Base-by-base conservation (phyloP, 345 rosid genomes). In the Crucihimalaya himalaica region DNA sequence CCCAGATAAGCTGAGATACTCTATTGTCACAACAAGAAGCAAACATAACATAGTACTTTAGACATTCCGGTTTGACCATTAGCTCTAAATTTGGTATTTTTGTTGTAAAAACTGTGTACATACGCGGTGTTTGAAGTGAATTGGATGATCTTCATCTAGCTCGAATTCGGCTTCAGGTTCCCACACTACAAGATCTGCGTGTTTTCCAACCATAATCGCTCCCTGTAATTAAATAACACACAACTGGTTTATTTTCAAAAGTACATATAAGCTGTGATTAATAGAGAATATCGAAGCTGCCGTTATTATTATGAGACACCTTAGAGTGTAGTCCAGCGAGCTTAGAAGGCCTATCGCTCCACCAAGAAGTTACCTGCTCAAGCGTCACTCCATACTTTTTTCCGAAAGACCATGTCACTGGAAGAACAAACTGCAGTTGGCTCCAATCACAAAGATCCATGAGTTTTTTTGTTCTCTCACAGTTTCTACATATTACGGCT, bases 341-440 rank as follows among this genome's bases (percentile, higher is more conserved):
- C 75, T 90, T 86, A 0, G 99, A 96, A 27, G 99, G 97, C 82
- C 83, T 83, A 74, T 87, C 89, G n/a, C 96, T 88, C 97, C 97
- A 95, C 97, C 96, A 92, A 32, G 68, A 69, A 43, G 88, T 88
- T 66, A 95, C 9, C 63, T 89, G 91, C 72, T 89, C 96, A 51
- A 90, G 80, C 31, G 84, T 87, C 55, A 81, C 79, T 76, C 97
- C 97, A 73, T 88, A 83, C 74, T 85, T 85, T 66, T 54, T 83
- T 46, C 99, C 99, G 45, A 78, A 79, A 3, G 97, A 82, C 99
- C 97, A 95, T 23, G 97, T 95, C 58, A 86, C 88, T 9, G 99
- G 99, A 81, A 95, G 96, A 65, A 92, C 86, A 83, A 88, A 92
- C 99, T 92, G 86, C 79, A 78, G 31, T 51, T 81, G 71, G 56